Conservation (phyloP, 495 filamentous ascomycete species). For the Saxophila tyrrhenica region DNA sequence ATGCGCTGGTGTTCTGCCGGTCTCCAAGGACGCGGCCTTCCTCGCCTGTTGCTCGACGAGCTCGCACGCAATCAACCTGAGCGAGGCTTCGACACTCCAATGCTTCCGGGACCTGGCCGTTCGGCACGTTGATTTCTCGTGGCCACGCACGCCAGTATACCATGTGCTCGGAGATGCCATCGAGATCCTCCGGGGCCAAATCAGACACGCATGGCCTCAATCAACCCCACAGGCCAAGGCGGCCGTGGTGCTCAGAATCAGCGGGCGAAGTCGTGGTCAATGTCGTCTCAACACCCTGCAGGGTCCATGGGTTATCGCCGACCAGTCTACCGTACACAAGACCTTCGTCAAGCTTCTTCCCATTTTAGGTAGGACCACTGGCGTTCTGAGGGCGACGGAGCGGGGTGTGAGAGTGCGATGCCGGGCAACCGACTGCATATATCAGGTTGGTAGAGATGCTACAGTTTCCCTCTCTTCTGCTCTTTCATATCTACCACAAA, state of each 20-base stretch:
- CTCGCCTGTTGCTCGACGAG: background rate
- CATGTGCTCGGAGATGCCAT: no score
- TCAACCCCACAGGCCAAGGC: no score
- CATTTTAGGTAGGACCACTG: background rate
- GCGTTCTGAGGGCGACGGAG: background rate
- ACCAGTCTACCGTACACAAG: background rate
- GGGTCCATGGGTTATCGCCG: background rate
- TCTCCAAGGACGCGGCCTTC: background rate
- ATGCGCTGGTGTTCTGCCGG: no score
- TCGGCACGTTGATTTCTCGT: background rate
- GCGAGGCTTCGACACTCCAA: background rate
- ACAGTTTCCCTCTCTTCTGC: background rate
- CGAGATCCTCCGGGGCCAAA: no score
- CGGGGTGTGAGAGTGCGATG: background rate
- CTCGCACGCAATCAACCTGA: conserved; percentile 7
- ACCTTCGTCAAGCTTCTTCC: background rate
- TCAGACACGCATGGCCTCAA: no score
- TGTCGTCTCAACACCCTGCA: no score
- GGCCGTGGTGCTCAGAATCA: no score
- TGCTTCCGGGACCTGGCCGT: background rate
- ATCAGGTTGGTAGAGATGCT: background rate
- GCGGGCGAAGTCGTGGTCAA: no score
- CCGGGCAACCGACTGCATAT: background rate
- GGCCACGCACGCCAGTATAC: background rate
- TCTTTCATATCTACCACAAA: no score